phyloP scores from a whole-genome alignment of 805 yeast species.

The Ogataea siamensis region DNA sequence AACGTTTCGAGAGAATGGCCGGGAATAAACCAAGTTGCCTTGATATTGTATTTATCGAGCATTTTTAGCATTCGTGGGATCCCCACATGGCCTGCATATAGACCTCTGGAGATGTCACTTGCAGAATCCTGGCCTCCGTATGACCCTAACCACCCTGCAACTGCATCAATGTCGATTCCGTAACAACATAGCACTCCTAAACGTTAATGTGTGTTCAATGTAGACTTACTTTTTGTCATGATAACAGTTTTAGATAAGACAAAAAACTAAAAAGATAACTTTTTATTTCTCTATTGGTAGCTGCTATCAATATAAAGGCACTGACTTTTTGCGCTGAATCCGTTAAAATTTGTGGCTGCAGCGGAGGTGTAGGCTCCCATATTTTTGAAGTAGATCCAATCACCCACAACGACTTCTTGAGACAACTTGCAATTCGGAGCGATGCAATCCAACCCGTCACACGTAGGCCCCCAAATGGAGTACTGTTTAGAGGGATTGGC shows the following conservation, averaged over 20 bases:
- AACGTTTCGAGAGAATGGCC: constrained; percentile 40
- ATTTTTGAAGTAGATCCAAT: constrained; percentile 83
- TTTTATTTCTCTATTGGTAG: constrained; percentile 2
- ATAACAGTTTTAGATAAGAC: constrained; percentile 12
- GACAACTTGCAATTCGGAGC: constrained; percentile 50
- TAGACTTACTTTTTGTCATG: constrained; percentile 7
- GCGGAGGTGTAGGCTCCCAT: constrained; percentile 92
- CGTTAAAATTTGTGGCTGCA: constrained; percentile 92
- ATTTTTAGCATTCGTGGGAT: constrained; percentile 35
- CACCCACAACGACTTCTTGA: constrained; percentile 72
- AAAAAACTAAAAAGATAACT: constrained; percentile 2
- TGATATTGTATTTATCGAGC: constrained; percentile 35
- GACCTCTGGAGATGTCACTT: constrained; percentile 37
- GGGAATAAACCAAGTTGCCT: constrained; percentile 39
- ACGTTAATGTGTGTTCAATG: background rate
- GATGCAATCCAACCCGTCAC: constrained; percentile 93
- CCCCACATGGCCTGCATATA: constrained; percentile 39
- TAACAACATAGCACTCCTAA: constrained; percentile 36
- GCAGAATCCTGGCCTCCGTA: constrained; percentile 38
- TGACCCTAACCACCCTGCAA: constrained; percentile 39
- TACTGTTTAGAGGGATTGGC: constrained; percentile 30
- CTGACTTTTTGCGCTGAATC: constrained; percentile 63
- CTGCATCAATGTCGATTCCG: constrained; percentile 40
- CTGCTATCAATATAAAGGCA: constrained; percentile 57
- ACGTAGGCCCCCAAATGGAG: constrained; percentile 97